These are phyloP conservation scores for Globisporangium sylvaticum DNA, from an alignment of 352 stramenopile genomes.

Conservation along the genomic window DNA sequence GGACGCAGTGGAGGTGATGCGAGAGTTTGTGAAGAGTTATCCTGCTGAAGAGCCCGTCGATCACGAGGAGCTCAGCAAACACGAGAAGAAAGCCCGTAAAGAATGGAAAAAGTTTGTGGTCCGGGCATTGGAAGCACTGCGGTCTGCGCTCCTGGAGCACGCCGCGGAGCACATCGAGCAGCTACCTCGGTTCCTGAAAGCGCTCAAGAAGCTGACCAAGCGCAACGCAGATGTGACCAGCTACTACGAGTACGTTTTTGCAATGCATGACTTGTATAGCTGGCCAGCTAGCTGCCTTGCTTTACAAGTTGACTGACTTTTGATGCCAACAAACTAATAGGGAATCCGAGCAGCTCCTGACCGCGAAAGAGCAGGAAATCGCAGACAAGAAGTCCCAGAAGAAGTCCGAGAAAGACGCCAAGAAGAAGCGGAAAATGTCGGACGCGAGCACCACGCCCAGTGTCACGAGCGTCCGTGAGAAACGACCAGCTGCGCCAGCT, in stretches of 20 bases:
- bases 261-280: background rate
- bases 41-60: background rate
- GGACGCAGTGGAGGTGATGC: conserved; percentile 8
- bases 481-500: background rate
- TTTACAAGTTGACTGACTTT: background rate
- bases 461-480: background rate
- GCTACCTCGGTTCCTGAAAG: conserved; percentile 5
- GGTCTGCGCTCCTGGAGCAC: conserved; percentile 5
- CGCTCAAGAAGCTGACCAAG: conserved; percentile 9
- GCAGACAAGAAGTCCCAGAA: conserved; percentile 20
- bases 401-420: conserved; percentile 17
- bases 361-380: conserved; percentile 12
- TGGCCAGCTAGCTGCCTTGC: background rate
- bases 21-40: background rate
- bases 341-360: conserved; percentile 9
- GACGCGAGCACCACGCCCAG: conserved; percentile 5
- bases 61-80: background rate
- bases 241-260: conserved; percentile 7
- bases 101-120: background rate
- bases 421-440: conserved; percentile 23
- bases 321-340: background rate
- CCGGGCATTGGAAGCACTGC: background rate
- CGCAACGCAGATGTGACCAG: background rate
- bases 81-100: background rate
- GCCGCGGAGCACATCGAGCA: background rate